Evolutionary conservation across 768 basidiomycete species (phyloP).

Genomic region (Rhodotorula babjevae): DNA sequence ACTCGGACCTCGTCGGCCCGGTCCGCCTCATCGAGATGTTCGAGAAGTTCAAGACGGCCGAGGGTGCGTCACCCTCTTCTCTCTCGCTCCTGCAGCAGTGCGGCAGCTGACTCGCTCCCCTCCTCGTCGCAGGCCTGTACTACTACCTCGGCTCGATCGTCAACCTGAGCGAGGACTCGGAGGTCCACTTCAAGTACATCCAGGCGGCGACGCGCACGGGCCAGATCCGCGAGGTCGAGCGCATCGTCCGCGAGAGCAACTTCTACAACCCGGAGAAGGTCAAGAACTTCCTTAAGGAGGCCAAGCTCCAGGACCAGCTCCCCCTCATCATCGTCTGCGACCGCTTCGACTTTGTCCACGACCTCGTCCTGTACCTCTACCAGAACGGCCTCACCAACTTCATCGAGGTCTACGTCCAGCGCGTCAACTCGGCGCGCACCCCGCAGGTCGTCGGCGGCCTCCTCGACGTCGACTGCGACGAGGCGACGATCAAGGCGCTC

Average conservation of each 20-base stretch:
- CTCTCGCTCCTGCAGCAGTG: background rate
- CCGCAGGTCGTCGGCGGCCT: constrained; percentile 96
- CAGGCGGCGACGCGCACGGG: constrained; percentile 97
- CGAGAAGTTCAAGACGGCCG: constrained; percentile 93
- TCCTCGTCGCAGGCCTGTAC: constrained; percentile 64
- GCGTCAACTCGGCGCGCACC: constrained; percentile 92
- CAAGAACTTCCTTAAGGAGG: constrained; percentile 99
- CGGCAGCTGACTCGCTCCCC: background rate
- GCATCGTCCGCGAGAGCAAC: constrained; percentile 96
- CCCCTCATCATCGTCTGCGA: constrained; percentile 99
- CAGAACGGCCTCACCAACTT: constrained; percentile 94
- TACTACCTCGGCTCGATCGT: constrained; percentile 98
- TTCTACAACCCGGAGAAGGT: constrained; percentile 98
- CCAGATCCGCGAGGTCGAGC: constrained; percentile 97
- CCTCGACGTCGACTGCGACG: constrained; percentile 96
- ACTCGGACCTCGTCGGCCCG: constrained; percentile 94
- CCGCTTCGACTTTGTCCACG: constrained; percentile 99
- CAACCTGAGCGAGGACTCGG: constrained; percentile 89
- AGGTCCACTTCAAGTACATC: constrained; percentile 99
- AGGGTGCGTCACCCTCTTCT: constrained; percentile 55
- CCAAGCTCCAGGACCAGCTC: constrained; percentile 90
- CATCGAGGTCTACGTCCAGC: constrained; percentile 99
- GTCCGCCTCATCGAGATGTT: constrained; percentile 98
- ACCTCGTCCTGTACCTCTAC: constrained; percentile 95
- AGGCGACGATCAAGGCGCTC: constrained; percentile 88